Evolutionary conservation across 1,284 basidiomycete genomes (phyloP), one percentile per base, ranked within the genome.

Genomic region (Coniferiporia sulphurascens): DNA sequence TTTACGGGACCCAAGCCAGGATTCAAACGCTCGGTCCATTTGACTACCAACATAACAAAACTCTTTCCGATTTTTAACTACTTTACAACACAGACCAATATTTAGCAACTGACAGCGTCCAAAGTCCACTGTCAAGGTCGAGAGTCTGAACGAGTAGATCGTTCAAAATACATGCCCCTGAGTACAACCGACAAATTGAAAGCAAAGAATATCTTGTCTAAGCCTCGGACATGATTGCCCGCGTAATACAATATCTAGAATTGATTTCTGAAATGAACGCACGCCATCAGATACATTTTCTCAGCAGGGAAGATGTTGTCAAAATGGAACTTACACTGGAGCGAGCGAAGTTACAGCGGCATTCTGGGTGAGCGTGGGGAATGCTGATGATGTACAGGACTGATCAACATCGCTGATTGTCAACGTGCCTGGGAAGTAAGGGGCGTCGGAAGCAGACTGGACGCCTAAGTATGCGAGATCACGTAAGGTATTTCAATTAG

Each of bases 331-430:
- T 52, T 55, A 61, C 59, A 63, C 59, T 36, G 62, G 46, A 27
- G 59, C 56, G 15, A 59, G 45, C 12, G 62, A 54, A 32, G 59
- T 61, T 15, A 58, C 55, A 12, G 62, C 59, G 27, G 55, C 36
- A 44, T 52, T 38, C 19, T 48, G 46, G 19, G 48, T 22, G 38
- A 64, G 60, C 19, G 56, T 62, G 19, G 63, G 63, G 63, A 64
- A 64, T 3, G 63, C 48, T 10, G 63, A 56, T 5, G 60, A 35
- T 15, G 56, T 51, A 46, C 63, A 64, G 5, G 54, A 41, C 36
- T 50, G 32, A 21, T 46, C 38, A 13, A 60, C 55, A 38, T 62
- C 58, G 15, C 19, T 43, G 43, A 58, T 21, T n/a, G 48, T 60
- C n/a, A 44, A 7, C 6, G 54, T 52, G n/a, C 50, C 54, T n/a